These are phyloP conservation scores for Globisporangium ultimum DNA, from an alignment of 352 stramenopile genomes.

Conservation along the genomic window DNA sequence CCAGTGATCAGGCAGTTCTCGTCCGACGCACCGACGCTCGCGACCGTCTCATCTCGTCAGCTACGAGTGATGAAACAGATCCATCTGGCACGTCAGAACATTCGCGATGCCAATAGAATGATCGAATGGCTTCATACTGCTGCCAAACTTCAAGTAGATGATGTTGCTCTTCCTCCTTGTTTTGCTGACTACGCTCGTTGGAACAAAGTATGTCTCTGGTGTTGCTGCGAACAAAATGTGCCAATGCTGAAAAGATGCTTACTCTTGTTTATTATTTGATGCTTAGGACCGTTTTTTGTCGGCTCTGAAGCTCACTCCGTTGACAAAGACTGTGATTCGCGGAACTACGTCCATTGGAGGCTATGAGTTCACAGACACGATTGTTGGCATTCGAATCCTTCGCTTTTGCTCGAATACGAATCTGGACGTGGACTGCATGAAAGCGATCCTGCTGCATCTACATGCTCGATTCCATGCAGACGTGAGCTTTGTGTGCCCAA, in stretches of 20 bases:
- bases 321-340: no score
- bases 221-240: no score
- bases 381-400: not conserved
- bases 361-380: not conserved
- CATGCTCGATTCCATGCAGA: conserved; percentile 1
- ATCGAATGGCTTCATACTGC: not conserved
- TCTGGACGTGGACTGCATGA: conserved; percentile 1
- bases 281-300: no score
- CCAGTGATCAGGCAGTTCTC: not conserved
- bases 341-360: no score
- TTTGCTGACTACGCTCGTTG: no score
- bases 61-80: conserved; percentile 6
- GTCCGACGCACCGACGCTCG: not conserved
- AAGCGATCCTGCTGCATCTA: not conserved
- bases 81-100: conserved; percentile 2
- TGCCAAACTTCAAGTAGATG: not conserved
- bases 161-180: not conserved
- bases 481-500: not conserved
- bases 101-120: not conserved
- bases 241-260: no score
- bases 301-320: no score
- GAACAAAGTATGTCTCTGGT: no score
- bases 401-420: not conserved
- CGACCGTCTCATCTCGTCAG: conserved; percentile 1
- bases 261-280: no score